phyloP scores from a whole-genome alignment of 2,329 filamentous ascomycete genomes.

The Paracamarosporium sp. region DNA sequence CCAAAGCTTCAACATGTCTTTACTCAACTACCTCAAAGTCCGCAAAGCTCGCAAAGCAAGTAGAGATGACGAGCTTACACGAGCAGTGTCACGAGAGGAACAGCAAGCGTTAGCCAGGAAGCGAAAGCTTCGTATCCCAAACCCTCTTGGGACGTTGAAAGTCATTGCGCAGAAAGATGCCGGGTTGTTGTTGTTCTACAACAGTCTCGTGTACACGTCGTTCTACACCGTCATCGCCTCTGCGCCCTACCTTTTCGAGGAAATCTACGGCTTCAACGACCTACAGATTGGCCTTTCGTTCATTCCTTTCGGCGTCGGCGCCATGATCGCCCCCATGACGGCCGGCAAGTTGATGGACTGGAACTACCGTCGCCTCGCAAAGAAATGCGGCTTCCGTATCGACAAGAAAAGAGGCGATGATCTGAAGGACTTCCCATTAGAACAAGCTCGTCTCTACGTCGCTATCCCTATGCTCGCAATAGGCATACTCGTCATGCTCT shows the following conservation, averaged over 20 bases:
- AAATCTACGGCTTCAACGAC: slow-evolving; percentile 55
- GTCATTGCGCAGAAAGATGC: slow-evolving; percentile 51
- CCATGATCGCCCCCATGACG: slow-evolving; percentile 44
- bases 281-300: slow-evolving; percentile 54
- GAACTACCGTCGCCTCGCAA: slow-evolving; percentile 74
- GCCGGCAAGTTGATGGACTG: slow-evolving; percentile 68
- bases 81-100: slow-evolving; percentile 27
- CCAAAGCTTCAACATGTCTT: slow-evolving; percentile 31
- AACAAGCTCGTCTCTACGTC: slow-evolving; percentile 47
- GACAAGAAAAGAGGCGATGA: slow-evolving; percentile 62
- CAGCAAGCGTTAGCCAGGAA: slow-evolving; percentile 30
- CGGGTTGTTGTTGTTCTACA: slow-evolving; percentile 45
- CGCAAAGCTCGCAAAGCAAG: slow-evolving; percentile 32
- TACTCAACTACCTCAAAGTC: slow-evolving; percentile 31
- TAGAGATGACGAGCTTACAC: slow-evolving; percentile 16
- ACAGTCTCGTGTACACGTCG: slow-evolving; percentile 52
- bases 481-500: slow-evolving; percentile 39
- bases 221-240: slow-evolving; percentile 56
- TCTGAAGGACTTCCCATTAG: slow-evolving; percentile 57
- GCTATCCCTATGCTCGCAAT: slow-evolving; percentile 42
- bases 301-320: slow-evolving; percentile 48
- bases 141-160: slow-evolving; percentile 50
- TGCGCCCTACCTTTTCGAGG: slow-evolving; percentile 54
- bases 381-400: slow-evolving; percentile 65
- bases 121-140: slow-evolving; percentile 51